These are phyloP conservation scores for Globisporangium alternatum DNA, from an alignment of 352 stramenopile genomes.

Conservation along the genomic window DNA sequence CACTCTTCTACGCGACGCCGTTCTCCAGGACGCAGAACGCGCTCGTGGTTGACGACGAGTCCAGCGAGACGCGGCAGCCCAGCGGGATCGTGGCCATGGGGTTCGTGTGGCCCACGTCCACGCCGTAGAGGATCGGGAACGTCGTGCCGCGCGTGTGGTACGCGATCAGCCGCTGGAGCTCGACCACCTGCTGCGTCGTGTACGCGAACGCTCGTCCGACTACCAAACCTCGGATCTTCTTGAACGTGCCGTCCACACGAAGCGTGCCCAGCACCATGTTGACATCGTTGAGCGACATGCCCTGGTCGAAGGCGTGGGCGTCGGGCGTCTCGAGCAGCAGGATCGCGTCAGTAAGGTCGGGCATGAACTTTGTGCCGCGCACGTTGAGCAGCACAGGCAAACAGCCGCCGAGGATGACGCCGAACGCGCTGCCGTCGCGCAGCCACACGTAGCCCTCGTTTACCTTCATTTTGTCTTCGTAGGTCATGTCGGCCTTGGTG, in stretches of 20 bases:
- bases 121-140: slow-evolving; percentile 61
- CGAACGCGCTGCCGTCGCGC: slow-evolving; percentile 26
- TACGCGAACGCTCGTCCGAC: slow-evolving; percentile 51
- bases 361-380: slow-evolving; percentile 46
- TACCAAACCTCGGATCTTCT: slow-evolving; percentile 45
- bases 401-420: slow-evolving; percentile 48
- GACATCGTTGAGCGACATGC: slow-evolving; percentile 43
- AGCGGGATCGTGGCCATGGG: slow-evolving; percentile 52
- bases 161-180: slow-evolving; percentile 44
- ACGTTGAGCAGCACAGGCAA: slow-evolving; percentile 56
- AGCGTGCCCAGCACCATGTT: slow-evolving; percentile 50
- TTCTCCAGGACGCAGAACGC: slow-evolving; percentile 13
- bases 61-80: slow-evolving; percentile 35
- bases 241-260: slow-evolving; percentile 44
- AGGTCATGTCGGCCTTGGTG: slow-evolving; percentile 34
- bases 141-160: slow-evolving; percentile 45
- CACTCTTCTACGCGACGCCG: background rate
- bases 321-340: slow-evolving; percentile 57
- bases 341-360: slow-evolving; percentile 34
- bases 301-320: slow-evolving; percentile 43
- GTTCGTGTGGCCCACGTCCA: slow-evolving; percentile 60
- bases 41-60: slow-evolving; percentile 16
- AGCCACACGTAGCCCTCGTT: slow-evolving; percentile 52
- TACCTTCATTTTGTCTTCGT: slow-evolving; percentile 36
- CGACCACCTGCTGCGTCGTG: slow-evolving; percentile 29